Base-by-base conservation (phyloP, 768 basidiomycete species). In the Vararia minispora region DNA sequence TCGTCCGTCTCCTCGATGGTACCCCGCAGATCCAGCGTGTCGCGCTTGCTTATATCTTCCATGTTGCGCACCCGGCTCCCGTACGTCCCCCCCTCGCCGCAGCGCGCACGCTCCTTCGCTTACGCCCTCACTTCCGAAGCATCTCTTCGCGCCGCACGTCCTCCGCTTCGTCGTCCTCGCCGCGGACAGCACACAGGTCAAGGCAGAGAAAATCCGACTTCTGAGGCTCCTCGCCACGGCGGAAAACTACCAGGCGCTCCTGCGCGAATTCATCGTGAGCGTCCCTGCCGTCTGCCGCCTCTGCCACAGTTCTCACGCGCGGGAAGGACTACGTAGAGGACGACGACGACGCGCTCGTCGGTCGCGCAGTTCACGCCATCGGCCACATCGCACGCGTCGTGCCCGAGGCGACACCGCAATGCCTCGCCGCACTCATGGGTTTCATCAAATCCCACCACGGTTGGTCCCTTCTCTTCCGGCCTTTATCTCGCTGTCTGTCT, bases 211-310 rank as follows among this genome's bases (percentile, higher is more conserved):
- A 58, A 71, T 97, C 30, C 67, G 66, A 18, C 62, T 91, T 4
- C 60, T 99, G 36, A 61, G 79, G n/a, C 66, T 65, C 16, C 52
- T 97, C 6, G 65, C 82, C 35, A 74, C 66, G 18, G 46, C 58
- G 21, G 79, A 84, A 27, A 92, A 80, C 47, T 75, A 79, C 39
- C 68, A 75, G 28, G 62, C 69, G 0, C 69, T 94, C 8, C 60
- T 98, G 45, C 67, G 78, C 17, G 95, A 99, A 53, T 79, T 95
- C 47, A 76, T 83, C 44, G 92, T 94, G 41, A 40, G 82, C 64
- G 32, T 30, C 33, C 11, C 12, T 35, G 33, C 27, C 28, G 35
- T 37, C 26, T 26, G 28, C 21, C 33, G 36, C 37, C 26, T 25
- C 23, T 36, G 8, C 27, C 18, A 28, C 29, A 37, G 22, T 25